A percentile compares a stretch with the other conserved stretches of the same genome.
Evolutionary conservation across 371 early-diverging fungal species (phyloP).

Genomic region (Mortierella sp.): DNA sequence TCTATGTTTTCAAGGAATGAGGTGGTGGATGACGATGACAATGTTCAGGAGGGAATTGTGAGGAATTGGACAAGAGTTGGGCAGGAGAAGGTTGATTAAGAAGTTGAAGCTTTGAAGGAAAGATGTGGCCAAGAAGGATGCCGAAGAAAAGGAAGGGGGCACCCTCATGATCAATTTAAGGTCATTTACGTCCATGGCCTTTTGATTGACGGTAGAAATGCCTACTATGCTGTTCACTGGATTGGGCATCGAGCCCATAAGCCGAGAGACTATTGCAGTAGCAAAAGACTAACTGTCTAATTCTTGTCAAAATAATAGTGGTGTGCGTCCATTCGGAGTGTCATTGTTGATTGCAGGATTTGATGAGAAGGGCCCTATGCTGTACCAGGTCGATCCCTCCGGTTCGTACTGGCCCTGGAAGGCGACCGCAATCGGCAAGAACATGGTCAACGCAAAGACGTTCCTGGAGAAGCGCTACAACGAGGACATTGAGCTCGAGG

Average conservation of each 20-base stretch:
- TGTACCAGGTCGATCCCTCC: slow-evolving; percentile 99
- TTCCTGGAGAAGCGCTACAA: slow-evolving; percentile 98
- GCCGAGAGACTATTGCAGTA: not conserved
- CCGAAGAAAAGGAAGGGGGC: not conserved
- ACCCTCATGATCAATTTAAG: not conserved
- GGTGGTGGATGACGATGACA: not conserved
- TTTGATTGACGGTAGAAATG: not conserved
- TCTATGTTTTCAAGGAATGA: not conserved
- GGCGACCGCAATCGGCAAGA: slow-evolving; percentile 98
- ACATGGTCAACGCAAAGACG: slow-evolving; percentile 98
- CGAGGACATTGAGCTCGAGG: slow-evolving; percentile 96
- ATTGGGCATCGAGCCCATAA: not conserved
- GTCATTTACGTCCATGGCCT: not conserved
- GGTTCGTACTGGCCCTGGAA: slow-evolving; percentile 99
- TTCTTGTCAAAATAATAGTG: slow-evolving; percentile 66
- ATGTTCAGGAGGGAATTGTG: not conserved
- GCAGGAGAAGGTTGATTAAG: too few relatives aligned
- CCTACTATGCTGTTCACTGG: not conserved
- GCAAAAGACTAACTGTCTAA: not conserved
- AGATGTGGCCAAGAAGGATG: not conserved
- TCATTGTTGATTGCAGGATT: slow-evolving; percentile 97
- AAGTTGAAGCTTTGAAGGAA: too few relatives aligned
- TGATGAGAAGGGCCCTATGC: slow-evolving; percentile 90
- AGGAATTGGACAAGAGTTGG: not conserved
- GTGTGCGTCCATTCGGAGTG: slow-evolving; percentile 99